Evolutionary conservation across 441 rosid genomes (phyloP).

Genomic region (Croton setiger): DNA sequence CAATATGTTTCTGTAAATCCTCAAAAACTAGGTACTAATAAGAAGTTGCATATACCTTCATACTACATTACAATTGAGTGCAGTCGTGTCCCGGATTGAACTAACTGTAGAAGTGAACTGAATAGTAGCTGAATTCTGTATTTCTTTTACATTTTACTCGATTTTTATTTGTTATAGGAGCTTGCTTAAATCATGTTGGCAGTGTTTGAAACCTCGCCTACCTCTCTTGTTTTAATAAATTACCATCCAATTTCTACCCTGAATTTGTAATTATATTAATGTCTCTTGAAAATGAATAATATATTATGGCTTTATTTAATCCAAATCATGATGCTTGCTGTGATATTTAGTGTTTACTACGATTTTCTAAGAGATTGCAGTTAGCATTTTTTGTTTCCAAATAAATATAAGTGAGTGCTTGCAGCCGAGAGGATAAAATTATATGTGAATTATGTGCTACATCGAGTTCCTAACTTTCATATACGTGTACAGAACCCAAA

Average conservation of each 20-base stretch:
- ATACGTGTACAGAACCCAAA: slow-evolving; percentile 51
- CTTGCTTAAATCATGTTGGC: background rate
- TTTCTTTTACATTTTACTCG: background rate
- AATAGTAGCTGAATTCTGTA: background rate
- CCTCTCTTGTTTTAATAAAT: background rate
- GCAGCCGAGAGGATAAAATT: background rate
- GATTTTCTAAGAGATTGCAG: background rate
- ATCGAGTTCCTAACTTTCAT: slow-evolving; percentile 8
- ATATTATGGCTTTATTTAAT: background rate
- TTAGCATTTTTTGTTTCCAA: background rate
- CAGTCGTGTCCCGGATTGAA: background rate
- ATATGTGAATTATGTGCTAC: background rate
- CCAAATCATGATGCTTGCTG: background rate
- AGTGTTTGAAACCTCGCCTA: background rate
- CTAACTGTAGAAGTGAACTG: background rate
- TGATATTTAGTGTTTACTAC: background rate
- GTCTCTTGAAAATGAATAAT: background rate
- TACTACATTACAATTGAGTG: background rate
- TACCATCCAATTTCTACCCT: background rate
- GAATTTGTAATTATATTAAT: background rate
- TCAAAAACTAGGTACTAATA: background rate
- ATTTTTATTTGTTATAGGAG: background rate
- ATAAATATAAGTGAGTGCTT: background rate
- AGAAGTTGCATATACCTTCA: background rate
- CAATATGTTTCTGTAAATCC: background rate